These are phyloP conservation scores for Scedosporium apiospermum DNA, from an alignment of 2,329 filamentous ascomycete species.

Conservation along the genomic window DNA sequence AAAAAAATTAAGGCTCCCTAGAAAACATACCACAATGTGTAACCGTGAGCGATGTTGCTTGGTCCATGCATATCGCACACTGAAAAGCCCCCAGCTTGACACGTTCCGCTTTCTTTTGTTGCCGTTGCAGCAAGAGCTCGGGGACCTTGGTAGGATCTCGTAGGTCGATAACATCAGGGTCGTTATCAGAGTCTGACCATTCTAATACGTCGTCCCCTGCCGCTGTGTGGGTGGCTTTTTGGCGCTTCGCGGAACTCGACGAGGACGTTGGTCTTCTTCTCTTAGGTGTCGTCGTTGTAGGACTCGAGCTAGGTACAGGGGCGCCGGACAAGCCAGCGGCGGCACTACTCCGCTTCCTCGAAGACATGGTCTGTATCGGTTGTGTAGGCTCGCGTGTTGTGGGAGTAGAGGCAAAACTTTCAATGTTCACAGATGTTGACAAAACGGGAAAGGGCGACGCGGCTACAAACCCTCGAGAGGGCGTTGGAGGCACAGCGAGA, in stretches of 20 bases:
- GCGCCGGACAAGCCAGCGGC: background rate
- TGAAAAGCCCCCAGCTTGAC: conserved; percentile 48
- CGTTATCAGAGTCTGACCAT: conserved; percentile 8
- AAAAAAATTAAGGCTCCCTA: background rate
- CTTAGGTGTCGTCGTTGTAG: conserved; percentile 1
- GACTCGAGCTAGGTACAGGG: conserved; percentile 8
- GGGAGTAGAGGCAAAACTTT: background rate
- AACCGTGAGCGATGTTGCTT: conserved; percentile 46
- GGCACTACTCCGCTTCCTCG: conserved; percentile 2
- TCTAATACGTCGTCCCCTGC: background rate
- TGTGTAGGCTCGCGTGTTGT: background rate
- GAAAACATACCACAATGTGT: conserved; percentile 54
- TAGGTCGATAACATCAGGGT: conserved; percentile 27
- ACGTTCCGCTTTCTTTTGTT: conserved; percentile 34
- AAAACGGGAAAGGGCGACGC: background rate
- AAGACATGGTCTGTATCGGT: background rate
- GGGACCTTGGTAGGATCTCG: conserved; percentile 34
- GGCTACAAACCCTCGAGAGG: background rate
- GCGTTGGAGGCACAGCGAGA: background rate
- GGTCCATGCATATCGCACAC: conserved; percentile 61
- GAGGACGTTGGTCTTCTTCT: conserved; percentile 10
- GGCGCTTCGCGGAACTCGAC: conserved; percentile 8
- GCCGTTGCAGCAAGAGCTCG: conserved; percentile 31
- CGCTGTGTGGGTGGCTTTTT: conserved; percentile 1
- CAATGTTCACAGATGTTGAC: background rate